Percentiles rank a stretch among this genome's conserved stretches.
Conservation (phyloP, 2,329 filamentous ascomycete genomes). For the Phialocephala sp. region DNA sequence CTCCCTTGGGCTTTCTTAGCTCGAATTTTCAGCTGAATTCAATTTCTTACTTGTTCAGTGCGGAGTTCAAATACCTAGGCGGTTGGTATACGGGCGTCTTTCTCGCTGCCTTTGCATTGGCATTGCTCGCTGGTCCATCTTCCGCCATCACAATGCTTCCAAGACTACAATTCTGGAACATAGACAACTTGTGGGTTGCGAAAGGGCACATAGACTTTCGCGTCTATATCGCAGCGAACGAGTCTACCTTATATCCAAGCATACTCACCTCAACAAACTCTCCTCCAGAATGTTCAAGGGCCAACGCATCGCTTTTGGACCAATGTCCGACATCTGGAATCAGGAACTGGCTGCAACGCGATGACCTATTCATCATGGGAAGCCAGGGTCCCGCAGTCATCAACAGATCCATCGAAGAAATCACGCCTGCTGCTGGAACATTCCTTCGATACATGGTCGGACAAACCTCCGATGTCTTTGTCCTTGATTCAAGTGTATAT, state of each 20-base stretch:
- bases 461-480: background rate
- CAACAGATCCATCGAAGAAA: slow-evolving; percentile 17
- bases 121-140: slow-evolving; percentile 12
- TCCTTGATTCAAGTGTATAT: background rate
- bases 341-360: background rate
- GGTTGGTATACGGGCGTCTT: slow-evolving; percentile 9
- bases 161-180: slow-evolving; percentile 19
- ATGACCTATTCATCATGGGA: slow-evolving; percentile 2
- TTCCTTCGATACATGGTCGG: slow-evolving; percentile 13
- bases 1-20: slow-evolving; percentile 18
- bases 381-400: background rate
- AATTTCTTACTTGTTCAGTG: slow-evolving; percentile 6
- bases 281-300: slow-evolving; percentile 2
- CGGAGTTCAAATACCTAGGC: slow-evolving; percentile 12
- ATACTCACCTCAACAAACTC: slow-evolving; percentile 7
- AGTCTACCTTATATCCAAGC: slow-evolving; percentile 5
- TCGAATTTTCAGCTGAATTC: slow-evolving; percentile 18
- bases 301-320: slow-evolving; percentile 13
- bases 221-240: slow-evolving; percentile 14
- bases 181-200: slow-evolving; percentile 11
- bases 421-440: background rate
- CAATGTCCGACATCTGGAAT: slow-evolving; percentile 19
- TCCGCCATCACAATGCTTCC: slow-evolving; percentile 23
- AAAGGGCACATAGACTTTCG: slow-evolving; percentile 15
- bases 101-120: background rate